Conservation (phyloP, 805 yeast species). For the Ogataea wickerhamii region DNA sequence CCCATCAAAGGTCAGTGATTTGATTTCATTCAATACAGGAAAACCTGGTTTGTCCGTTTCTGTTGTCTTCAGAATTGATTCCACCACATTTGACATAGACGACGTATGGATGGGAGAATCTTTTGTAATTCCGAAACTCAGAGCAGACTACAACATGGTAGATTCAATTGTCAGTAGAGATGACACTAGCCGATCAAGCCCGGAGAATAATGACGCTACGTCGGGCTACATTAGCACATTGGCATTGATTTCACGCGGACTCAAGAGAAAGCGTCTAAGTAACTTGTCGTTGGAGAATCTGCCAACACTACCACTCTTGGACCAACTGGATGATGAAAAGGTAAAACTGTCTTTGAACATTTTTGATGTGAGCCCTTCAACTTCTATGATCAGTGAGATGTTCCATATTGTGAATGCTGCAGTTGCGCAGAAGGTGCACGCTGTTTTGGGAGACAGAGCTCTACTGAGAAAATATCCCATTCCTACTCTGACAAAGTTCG, state of each 20-base stretch:
- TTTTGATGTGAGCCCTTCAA: conserved; percentile 56
- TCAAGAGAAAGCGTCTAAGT: conserved; percentile 63
- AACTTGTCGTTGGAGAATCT: conserved; percentile 45
- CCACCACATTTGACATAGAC: conserved; percentile 64
- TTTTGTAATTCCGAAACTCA: conserved; percentile 58
- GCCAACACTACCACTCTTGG: conserved; percentile 62
- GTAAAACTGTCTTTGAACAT: conserved; percentile 70
- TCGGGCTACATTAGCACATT: conserved; percentile 61
- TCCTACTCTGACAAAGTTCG: conserved; percentile 79
- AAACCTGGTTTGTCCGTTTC: conserved; percentile 66
- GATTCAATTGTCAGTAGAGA: conserved; percentile 44
- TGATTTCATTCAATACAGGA: conserved; percentile 58
- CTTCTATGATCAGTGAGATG: conserved; percentile 66
- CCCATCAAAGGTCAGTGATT: conserved; percentile 60
- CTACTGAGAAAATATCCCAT: conserved; percentile 83
- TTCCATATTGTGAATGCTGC: conserved; percentile 78
- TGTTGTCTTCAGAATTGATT: conserved; percentile 76
- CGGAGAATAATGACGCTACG: conserved; percentile 49
- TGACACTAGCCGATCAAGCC: conserved; percentile 12
- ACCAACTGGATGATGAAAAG: conserved; percentile 82
- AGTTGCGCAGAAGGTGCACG: conserved; percentile 75
- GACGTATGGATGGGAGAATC: conserved; percentile 77
- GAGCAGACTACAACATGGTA: conserved; percentile 51
- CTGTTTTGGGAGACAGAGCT: conserved; percentile 75
- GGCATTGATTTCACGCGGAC: conserved; percentile 60